These are phyloP conservation scores for Tulasnella sp. DNA, from an alignment of 768 basidiomycete species.

Conservation along the genomic window DNA sequence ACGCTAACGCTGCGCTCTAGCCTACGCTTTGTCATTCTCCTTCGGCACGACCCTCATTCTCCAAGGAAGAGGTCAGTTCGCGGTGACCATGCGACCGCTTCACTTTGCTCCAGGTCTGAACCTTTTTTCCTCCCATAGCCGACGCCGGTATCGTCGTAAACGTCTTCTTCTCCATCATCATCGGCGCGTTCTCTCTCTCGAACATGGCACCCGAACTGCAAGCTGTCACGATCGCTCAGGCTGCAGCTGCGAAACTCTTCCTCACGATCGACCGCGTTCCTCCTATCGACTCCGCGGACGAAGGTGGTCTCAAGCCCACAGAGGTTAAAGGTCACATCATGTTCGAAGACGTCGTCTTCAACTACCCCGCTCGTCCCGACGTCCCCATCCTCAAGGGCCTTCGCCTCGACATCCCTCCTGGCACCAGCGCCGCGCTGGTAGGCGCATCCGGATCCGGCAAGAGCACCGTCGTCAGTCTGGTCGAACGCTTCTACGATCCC, in stretches of 20 bases:
- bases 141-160: constrained; percentile 10
- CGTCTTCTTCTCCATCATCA: constrained; percentile 40
- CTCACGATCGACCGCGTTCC: constrained; percentile 90
- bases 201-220: constrained; percentile 73
- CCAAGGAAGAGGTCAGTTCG: constrained; percentile 59
- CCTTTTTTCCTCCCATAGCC: constrained; percentile 39
- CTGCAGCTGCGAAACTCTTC: constrained; percentile 88
- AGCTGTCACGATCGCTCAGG: constrained; percentile 77
- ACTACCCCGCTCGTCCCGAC: constrained; percentile 78
- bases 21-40: constrained; percentile 80
- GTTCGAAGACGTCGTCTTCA: constrained; percentile 75
- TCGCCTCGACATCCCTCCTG: constrained; percentile 67
- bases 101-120: background rate
- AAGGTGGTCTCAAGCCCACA: constrained; percentile 68
- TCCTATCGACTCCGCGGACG: constrained; percentile 75
- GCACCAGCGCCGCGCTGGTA: constrained; percentile 76
- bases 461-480: constrained; percentile 67
- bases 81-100: background rate
- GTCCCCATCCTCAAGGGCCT: constrained; percentile 79
- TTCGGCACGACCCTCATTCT: constrained; percentile 88
- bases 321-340: constrained; percentile 69
- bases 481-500: constrained; percentile 91
- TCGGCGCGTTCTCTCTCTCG: constrained; percentile 5
- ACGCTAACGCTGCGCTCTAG: constrained; percentile 34
- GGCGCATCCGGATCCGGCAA: constrained; percentile 75